Percentiles rank a stretch among this genome's conserved stretches.
phyloP scores from a whole-genome alignment of 371 early-diverging fungal genomes.

The Mucor saturninus region DNA sequence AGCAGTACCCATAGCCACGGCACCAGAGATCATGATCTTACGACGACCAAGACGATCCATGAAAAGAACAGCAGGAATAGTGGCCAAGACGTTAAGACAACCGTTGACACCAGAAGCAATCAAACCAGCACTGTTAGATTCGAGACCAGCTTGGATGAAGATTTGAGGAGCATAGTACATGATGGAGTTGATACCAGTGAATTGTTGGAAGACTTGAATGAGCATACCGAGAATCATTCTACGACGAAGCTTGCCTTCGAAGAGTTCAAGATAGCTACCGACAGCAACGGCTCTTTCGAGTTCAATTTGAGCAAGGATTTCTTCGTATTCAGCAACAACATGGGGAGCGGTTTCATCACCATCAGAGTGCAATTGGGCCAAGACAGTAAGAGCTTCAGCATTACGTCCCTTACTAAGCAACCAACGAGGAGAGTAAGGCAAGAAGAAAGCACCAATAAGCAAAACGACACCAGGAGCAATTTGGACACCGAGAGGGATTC shows the following conservation, averaged over 20 bases:
- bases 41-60: slow-evolving; percentile 49
- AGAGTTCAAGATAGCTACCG: slow-evolving; percentile 74
- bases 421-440: slow-evolving; percentile 65
- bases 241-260: slow-evolving; percentile 60
- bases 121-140: slow-evolving; percentile 49
- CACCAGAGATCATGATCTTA: slow-evolving; percentile 41
- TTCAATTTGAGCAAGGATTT: slow-evolving; percentile 69
- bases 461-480: slow-evolving; percentile 49
- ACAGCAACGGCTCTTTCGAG: slow-evolving; percentile 68
- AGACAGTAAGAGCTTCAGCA: slow-evolving; percentile 72
- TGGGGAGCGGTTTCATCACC: slow-evolving; percentile 56
- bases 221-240: slow-evolving; percentile 71
- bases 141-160: slow-evolving; percentile 68
- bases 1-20: slow-evolving; percentile 38
- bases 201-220: slow-evolving; percentile 68
- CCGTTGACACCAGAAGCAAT: slow-evolving; percentile 77
- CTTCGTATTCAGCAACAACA: slow-evolving; percentile 73
- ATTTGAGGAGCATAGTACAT: slow-evolving; percentile 65
- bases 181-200: slow-evolving; percentile 55
- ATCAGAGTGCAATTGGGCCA: slow-evolving; percentile 74
- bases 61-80: slow-evolving; percentile 75
- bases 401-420: slow-evolving; percentile 53
- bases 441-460: slow-evolving; percentile 46
- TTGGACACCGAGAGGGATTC: slow-evolving; percentile 54
- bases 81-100: slow-evolving; percentile 68